Conservation (phyloP, 768 basidiomycete genomes). For the Gyrodon lividus region DNA sequence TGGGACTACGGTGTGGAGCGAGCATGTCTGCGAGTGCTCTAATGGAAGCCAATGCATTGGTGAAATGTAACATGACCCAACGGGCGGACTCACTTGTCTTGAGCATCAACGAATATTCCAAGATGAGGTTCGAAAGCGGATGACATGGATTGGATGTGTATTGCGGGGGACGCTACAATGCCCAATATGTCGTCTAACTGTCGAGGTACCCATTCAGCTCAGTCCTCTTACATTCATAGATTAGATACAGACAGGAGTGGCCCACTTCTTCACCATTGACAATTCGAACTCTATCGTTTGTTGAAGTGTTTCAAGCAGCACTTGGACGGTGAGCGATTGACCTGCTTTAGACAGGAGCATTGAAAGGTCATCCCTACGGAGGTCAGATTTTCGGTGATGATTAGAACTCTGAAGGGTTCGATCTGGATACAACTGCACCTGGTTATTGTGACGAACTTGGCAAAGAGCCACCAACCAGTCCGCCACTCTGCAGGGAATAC, state of each 20-base stretch:
- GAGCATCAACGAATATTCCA: slow-evolving; percentile 91
- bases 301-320: slow-evolving; percentile 83
- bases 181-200: slow-evolving; percentile 69
- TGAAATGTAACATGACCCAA: not conserved
- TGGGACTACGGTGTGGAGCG: slow-evolving; percentile 66
- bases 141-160: slow-evolving; percentile 67
- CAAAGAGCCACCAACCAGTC: slow-evolving; percentile 76
- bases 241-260: slow-evolving; percentile 54
- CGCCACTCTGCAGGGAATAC: slow-evolving; percentile 88
- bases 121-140: slow-evolving; percentile 93
- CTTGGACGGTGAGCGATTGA: slow-evolving; percentile 68
- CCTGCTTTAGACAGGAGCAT: slow-evolving; percentile 78
- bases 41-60: not conserved
- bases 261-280: slow-evolving; percentile 80
- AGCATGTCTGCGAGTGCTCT: slow-evolving; percentile 93
- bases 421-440: slow-evolving; percentile 45
- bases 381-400: not conserved
- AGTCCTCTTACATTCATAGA: not conserved
- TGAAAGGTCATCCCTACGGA: slow-evolving; percentile 75
- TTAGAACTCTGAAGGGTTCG: not conserved
- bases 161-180: slow-evolving; percentile 47
- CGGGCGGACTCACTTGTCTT: slow-evolving; percentile 75
- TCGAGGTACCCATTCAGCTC: not conserved
- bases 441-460: slow-evolving; percentile 89
- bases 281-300: slow-evolving; percentile 87